Conservation (phyloP, 2,329 filamentous ascomycete genomes). For the Colletotrichum tanaceti region DNA sequence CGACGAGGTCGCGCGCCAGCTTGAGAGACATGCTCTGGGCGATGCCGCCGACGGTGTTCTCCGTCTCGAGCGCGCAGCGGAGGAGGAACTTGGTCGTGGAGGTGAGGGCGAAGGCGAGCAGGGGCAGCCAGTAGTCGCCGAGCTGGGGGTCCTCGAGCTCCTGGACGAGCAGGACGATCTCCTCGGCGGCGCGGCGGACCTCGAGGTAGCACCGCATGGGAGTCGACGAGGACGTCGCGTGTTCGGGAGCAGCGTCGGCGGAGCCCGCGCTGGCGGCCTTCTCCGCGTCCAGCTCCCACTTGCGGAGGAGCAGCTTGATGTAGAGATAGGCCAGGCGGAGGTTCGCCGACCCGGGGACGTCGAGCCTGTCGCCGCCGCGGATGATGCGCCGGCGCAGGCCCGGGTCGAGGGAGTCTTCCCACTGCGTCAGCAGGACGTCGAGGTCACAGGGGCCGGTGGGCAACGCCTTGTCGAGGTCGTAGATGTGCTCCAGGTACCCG, state of each 20-base stretch:
- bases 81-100: conserved; percentile 63
- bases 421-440: conserved; percentile 54
- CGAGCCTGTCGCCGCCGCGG: conserved; percentile 54
- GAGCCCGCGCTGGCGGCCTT: conserved; percentile 39
- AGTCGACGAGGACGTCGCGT: conserved; percentile 12
- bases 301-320: conserved; percentile 58
- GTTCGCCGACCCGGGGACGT: conserved; percentile 60
- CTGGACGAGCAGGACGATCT: conserved; percentile 60
- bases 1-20: conserved; percentile 57
- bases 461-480: conserved; percentile 49
- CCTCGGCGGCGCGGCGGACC: conserved; percentile 58
- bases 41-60: conserved; percentile 50
- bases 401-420: conserved; percentile 57
- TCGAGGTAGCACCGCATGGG: conserved; percentile 51
- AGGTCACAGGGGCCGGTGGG: conserved; percentile 47
- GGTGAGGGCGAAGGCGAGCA: conserved; percentile 60
- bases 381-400: conserved; percentile 55
- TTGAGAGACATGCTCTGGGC: conserved; percentile 53
- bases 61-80: conserved; percentile 59
- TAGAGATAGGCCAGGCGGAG: conserved; percentile 64
- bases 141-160: conserved; percentile 58
- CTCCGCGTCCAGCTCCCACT: conserved; percentile 58
- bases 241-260: too few species aligned
- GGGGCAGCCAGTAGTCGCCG: conserved; percentile 62
- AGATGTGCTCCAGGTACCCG: conserved; percentile 50